Evolutionary conservation across 495 filamentous ascomycete species (phyloP).

Genomic region (Eremomyces bilateralis): DNA sequence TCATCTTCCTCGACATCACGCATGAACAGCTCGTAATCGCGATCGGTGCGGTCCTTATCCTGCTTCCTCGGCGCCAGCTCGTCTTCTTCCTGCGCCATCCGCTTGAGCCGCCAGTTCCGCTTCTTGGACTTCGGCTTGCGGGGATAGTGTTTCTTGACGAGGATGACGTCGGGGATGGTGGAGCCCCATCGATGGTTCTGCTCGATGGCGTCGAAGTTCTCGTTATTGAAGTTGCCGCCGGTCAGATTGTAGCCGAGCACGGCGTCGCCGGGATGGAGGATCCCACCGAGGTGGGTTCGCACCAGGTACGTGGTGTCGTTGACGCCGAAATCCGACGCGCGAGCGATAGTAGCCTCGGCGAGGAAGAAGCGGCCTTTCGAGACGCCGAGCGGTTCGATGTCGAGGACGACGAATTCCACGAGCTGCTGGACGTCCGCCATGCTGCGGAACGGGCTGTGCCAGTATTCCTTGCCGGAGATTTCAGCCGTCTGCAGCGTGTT

Average conservation of each 20-base stretch:
- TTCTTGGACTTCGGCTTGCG: slow-evolving; percentile 61
- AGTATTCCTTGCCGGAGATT: slow-evolving; percentile 58
- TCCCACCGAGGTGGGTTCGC: slow-evolving; percentile 69
- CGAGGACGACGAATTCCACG: slow-evolving; percentile 82
- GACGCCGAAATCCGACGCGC: slow-evolving; percentile 67
- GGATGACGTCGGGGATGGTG: slow-evolving; percentile 71
- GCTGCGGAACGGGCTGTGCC: slow-evolving; percentile 63
- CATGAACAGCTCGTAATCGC: slow-evolving; percentile 93
- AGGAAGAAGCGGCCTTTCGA: slow-evolving; percentile 64
- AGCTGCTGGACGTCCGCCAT: slow-evolving; percentile 72
- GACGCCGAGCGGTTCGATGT: slow-evolving; percentile 62
- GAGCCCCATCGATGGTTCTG: slow-evolving; percentile 41
- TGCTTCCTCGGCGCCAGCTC: slow-evolving; percentile 57
- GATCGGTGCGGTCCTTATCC: slow-evolving; percentile 65
- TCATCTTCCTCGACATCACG: slow-evolving; percentile 89
- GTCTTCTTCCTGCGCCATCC: slow-evolving; percentile 74
- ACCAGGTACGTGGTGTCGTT: slow-evolving; percentile 74
- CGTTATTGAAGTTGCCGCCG: slow-evolving; percentile 80
- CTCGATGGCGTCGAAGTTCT: slow-evolving; percentile 59
- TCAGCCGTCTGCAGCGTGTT: slow-evolving; percentile 80
- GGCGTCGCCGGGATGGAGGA: slow-evolving; percentile 77
- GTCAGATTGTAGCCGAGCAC: slow-evolving; percentile 78
- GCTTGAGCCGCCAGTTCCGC: slow-evolving; percentile 81
- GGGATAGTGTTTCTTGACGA: slow-evolving; percentile 91
- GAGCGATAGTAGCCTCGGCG: slow-evolving; percentile 69